phyloP scores from a whole-genome alignment of 495 filamentous ascomycete genomes.

The Penicillium chermesinum region DNA sequence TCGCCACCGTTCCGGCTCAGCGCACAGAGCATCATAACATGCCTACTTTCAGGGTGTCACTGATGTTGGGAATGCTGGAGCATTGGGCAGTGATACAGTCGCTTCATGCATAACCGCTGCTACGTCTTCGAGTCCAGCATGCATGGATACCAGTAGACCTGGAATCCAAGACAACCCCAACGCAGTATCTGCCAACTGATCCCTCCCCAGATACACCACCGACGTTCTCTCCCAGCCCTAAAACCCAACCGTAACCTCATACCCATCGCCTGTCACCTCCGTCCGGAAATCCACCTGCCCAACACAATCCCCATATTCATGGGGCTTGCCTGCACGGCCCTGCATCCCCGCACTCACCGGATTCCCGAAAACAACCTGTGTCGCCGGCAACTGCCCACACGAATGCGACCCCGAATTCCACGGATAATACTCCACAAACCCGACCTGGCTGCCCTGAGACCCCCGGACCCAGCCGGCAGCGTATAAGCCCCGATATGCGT shows the following conservation, averaged over 20 bases:
- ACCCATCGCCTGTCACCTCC: conserved; percentile 4
- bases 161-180: conserved; percentile 2
- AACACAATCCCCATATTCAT: conserved; percentile 30
- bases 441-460: conserved; percentile 18
- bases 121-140: no score
- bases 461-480: conserved; percentile 15
- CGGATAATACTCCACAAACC: conserved; percentile 28
- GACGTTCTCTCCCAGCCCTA: no score
- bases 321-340: conserved; percentile 14
- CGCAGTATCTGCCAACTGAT: no score
- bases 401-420: conserved; percentile 18
- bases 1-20: not conserved
- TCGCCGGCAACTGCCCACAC: conserved; percentile 18
- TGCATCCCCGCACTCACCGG: conserved; percentile 6
- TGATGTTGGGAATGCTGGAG: no score
- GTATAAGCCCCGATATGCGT: conserved; percentile 24
- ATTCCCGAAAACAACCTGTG: conserved; percentile 17
- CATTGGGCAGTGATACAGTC: no score
- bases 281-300: conserved; percentile 19
- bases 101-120: no score
- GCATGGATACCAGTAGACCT: no score
- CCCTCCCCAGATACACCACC: no score
- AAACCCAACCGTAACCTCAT: conserved; percentile 20
- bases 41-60: not conserved
- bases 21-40: not conserved